Evolutionary conservation across 1,284 basidiomycete genomes (phyloP).

Genomic region (Moesziomyces parantarcticus): DNA sequence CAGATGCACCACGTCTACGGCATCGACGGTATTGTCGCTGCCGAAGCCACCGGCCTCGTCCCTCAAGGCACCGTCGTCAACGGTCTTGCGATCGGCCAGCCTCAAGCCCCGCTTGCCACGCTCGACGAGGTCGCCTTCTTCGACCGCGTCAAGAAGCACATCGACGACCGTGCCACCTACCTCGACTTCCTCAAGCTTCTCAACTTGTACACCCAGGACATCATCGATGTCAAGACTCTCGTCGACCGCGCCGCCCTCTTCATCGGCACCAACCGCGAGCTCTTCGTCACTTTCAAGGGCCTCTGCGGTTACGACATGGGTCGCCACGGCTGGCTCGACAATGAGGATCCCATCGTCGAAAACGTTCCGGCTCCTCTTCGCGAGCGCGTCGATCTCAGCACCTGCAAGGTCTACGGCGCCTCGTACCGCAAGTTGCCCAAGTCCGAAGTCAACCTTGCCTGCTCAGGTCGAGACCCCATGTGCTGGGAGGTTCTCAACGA

Average conservation of each 20-base stretch:
- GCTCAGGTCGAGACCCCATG: slow-evolving; percentile 92
- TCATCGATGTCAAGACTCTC: slow-evolving; percentile 85
- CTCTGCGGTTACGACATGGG: slow-evolving; percentile 81
- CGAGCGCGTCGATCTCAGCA: slow-evolving; percentile 65
- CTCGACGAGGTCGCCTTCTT: slow-evolving; percentile 94
- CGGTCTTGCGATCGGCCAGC: slow-evolving; percentile 52
- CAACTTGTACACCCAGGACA: slow-evolving; percentile 91
- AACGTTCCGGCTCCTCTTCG: slow-evolving; percentile 68
- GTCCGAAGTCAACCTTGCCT: slow-evolving; percentile 86
- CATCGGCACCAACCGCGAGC: slow-evolving; percentile 79
- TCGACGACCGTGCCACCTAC: slow-evolving; percentile 87
- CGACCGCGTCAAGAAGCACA: slow-evolving; percentile 85
- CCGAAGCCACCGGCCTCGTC: slow-evolving; percentile 50
- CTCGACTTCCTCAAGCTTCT: slow-evolving; percentile 96
- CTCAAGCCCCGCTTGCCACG: slow-evolving; percentile 71
- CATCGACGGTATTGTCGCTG: slow-evolving; percentile 58
- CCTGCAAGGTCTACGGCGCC: slow-evolving; percentile 75
- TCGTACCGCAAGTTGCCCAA: slow-evolving; percentile 91
- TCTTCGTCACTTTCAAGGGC: slow-evolving; percentile 87
- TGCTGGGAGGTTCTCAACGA: slow-evolving; percentile 90
- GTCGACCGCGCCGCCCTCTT: slow-evolving; percentile 88
- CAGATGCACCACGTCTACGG: slow-evolving; percentile 54
- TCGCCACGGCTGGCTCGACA: slow-evolving; percentile 73
- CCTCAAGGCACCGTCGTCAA: slow-evolving; percentile 46
- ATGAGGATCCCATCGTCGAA: slow-evolving; percentile 69